These are phyloP conservation scores for Colletotrichum paranaense DNA, from an alignment of 2,329 filamentous ascomycete genomes.

Conservation along the genomic window DNA sequence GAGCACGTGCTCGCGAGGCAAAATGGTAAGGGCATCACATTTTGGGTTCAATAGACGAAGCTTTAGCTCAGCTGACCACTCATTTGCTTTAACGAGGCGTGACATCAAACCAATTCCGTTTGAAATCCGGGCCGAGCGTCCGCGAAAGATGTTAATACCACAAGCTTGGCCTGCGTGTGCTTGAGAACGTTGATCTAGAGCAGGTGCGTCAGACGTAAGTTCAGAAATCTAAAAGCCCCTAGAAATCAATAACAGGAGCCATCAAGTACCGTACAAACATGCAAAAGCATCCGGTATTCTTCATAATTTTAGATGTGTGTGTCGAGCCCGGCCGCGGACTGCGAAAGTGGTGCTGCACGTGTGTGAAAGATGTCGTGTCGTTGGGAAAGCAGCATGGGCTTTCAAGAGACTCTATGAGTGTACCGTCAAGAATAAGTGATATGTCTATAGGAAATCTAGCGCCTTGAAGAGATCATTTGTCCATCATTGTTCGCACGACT, in stretches of 20 bases:
- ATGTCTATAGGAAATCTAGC: no score
- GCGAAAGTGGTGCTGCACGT: neutral
- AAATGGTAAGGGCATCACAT: neutral
- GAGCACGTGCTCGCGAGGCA: neutral
- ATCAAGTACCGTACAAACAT: neutral
- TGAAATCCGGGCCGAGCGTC: neutral
- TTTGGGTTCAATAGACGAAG: neutral
- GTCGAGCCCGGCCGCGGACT: neutral
- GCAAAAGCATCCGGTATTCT: neutral
- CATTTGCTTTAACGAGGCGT: neutral
- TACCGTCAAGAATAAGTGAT: neutral
- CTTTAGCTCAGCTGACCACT: neutral
- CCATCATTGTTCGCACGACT: no score
- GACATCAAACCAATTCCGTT: neutral
- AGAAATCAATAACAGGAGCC: no score
- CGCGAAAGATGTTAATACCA: accelerated
- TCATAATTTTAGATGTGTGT: neutral
- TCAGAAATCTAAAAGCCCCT: neutral
- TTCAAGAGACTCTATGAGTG: neutral
- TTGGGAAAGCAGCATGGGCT: neutral
- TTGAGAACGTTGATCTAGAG: neutral
- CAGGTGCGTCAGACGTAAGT: neutral
- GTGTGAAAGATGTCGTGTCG: neutral
- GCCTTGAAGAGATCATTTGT: no score
- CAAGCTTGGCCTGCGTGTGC: neutral